Base-by-base conservation (phyloP, 257 asterid species). In the Gentiana macrophylla region DNA sequence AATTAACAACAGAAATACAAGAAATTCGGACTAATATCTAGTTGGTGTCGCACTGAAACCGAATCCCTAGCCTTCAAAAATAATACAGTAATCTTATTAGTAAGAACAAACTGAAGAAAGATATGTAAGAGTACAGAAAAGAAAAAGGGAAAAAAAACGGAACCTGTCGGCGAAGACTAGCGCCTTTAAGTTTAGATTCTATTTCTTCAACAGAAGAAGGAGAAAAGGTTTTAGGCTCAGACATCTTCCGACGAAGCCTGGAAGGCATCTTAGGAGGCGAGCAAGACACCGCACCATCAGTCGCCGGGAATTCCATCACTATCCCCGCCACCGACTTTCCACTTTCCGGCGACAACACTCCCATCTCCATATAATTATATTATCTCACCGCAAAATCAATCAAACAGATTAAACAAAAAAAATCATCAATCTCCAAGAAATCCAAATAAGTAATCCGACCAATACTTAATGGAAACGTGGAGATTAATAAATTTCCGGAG, bases 91-190 rank as follows among this genome's bases (percentile, higher is more conserved):
- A 10, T 38, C 45, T 24, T 24, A 24, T 24, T 24, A 24, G 24
- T 24, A 24, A 24, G 24, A 24, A 24, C 24, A 24, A 24, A 24
- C 24, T 24, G 24, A 24, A 24, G 24, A 24, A 24, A 24, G 24
- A 24, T 24, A 24, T 24, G 24, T 24, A 24, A 24, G 24, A 24
- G 24, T 24, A 24, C 24, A 24, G 50, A 50, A 47, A 48, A 35
- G 32, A 0, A 8, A 37, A 12, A 57, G 46, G 43, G 32, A n/a
- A 12, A 4, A 6, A 37, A 8, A 49, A 50, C 38, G 52, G 33
- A 3, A 92, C 99, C 95, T 84, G 94, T 37, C 97, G 90, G 36
- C 99, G 87, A 70, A 85, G 80, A 74, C 83, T 81, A 60, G 99
- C 99, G 59, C 74, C 83, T 3, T 80, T 94, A 60, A 92, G 94